phyloP scores from a whole-genome alignment of 2,329 filamentous ascomycete genomes.

The Fusarium sulawesiense region DNA sequence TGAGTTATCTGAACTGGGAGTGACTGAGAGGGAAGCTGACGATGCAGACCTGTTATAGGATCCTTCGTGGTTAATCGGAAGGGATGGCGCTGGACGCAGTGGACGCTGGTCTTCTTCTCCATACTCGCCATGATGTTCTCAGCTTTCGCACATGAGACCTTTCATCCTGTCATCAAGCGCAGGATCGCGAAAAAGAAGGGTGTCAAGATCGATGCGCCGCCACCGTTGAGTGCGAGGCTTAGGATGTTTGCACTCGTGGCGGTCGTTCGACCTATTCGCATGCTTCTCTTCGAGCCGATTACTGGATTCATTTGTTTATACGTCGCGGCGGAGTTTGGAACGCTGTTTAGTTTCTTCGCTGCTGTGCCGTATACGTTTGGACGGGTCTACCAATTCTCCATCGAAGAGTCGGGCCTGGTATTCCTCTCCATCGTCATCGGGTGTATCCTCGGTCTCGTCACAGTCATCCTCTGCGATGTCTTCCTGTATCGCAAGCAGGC shows the following conservation, averaged over 20 bases:
- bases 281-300: slow-evolving; percentile 73
- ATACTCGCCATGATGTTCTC: slow-evolving; percentile 51
- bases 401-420: slow-evolving; percentile 57
- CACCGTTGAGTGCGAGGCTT: slow-evolving; percentile 44
- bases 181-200: slow-evolving; percentile 53
- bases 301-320: slow-evolving; percentile 66
- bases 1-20: too few species aligned
- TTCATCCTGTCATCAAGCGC: slow-evolving; percentile 62
- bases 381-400: slow-evolving; percentile 57
- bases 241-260: slow-evolving; percentile 55
- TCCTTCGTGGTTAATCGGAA: slow-evolving; percentile 59
- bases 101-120: slow-evolving; percentile 61
- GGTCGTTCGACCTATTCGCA: slow-evolving; percentile 63
- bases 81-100: slow-evolving; percentile 67
- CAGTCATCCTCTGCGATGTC: slow-evolving; percentile 55
- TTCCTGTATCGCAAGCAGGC: slow-evolving; percentile 56
- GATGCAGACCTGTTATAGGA: slow-evolving; percentile 58
- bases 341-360: slow-evolving; percentile 65
- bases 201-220: slow-evolving; percentile 38
- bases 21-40: too few species aligned
- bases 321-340: slow-evolving; percentile 62
- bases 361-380: slow-evolving; percentile 62
- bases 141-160: slow-evolving; percentile 65
- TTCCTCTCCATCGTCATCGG: slow-evolving; percentile 60
- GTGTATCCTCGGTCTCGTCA: slow-evolving; percentile 57